Evolutionary conservation across 495 filamentous ascomycete species (phyloP).

Genomic region (Ascodesmis nigricans): DNA sequence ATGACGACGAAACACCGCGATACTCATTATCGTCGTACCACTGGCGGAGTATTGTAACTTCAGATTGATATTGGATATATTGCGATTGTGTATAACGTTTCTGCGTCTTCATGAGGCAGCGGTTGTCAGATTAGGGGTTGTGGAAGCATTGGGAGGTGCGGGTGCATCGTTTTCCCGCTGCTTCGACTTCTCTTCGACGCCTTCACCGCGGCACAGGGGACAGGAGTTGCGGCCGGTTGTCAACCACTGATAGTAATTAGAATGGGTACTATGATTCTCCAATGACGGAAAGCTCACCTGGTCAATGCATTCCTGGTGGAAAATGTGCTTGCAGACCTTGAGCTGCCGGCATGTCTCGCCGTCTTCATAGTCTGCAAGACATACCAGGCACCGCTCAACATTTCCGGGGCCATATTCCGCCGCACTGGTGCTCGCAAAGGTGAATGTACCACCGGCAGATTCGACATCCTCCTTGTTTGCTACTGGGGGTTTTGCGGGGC

Average conservation of each 20-base stretch:
- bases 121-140: conserved; percentile 6
- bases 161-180: conserved; percentile 6
- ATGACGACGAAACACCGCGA: too few relatives aligned
- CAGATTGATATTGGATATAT: too few relatives aligned
- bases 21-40: too few relatives aligned
- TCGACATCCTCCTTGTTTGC: conserved; percentile 45
- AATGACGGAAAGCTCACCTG: conserved; percentile 31
- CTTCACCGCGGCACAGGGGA: conserved; percentile 49
- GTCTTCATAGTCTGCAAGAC: conserved; percentile 46
- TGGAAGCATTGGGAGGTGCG: conserved; percentile 2
- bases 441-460: conserved; percentile 38
- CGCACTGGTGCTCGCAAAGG: conserved; percentile 29
- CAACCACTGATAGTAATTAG: conserved; percentile 36
- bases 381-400: conserved; percentile 48
- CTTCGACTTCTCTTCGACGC: conserved; percentile 34
- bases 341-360: conserved; percentile 41
- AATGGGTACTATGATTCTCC: conserved; percentile 1
- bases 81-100: too few relatives aligned
- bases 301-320: conserved; percentile 55
- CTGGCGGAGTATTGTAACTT: too few relatives aligned
- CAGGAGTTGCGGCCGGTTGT: conserved; percentile 63
- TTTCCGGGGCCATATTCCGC: conserved; percentile 28
- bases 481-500: conserved; percentile 53
- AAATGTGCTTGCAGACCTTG: conserved; percentile 45
- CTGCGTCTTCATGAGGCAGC: too few relatives aligned